Evolutionary conservation across 1,284 basidiomycete species (phyloP), one percentile per base, ranked within the genome.

Genomic region (Xerocomus amazonicus): DNA sequence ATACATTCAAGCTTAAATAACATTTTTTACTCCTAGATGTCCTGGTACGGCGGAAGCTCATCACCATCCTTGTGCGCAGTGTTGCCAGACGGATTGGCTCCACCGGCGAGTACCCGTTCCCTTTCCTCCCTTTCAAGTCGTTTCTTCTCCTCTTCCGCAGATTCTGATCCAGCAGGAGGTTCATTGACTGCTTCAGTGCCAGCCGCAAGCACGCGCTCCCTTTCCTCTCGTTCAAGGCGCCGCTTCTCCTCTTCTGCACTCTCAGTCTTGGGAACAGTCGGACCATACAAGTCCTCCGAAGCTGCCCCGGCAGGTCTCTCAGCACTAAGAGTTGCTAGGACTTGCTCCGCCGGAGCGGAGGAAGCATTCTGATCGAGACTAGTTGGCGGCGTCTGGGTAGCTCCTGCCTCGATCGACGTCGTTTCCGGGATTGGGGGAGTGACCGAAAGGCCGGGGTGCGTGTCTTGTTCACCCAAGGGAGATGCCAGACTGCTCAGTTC

Each of bases 31-130:
- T 56, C 45, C 13, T 55, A 32, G 4, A 79, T 62, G 59, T 82
- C 83, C 60, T 84, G 74, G 67, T 88, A 88, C 8, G 84, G 83
- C 9, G 84, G 84, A 42, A 81, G 70, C 38, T 83, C 80, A 0
- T 81, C 80, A 32, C 76, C 76, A 17, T 69, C 72, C 56, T 60
- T 65, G 34, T 33, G 51, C 13, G 31, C 44, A 3, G 45, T 29
- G 12, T 40, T 16, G 23, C 43, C 46, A 26, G 42, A 46, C 14
- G 37, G 32, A 44, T 47, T 53, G 5, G 59, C 65, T 33, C 69
- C 71, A 5, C 63, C 64, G 17, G 66, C 67, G 39, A 80, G 60
- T 17, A 83, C 56, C 9, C 74, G 72, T 56, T 84, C 84, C 47
- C 80, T 73, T 57, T 84, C 81, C 60, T 87, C 82, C 44, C 76